Base-by-base conservation (phyloP, 345 rosid species). In the Carallia brachiata region DNA sequence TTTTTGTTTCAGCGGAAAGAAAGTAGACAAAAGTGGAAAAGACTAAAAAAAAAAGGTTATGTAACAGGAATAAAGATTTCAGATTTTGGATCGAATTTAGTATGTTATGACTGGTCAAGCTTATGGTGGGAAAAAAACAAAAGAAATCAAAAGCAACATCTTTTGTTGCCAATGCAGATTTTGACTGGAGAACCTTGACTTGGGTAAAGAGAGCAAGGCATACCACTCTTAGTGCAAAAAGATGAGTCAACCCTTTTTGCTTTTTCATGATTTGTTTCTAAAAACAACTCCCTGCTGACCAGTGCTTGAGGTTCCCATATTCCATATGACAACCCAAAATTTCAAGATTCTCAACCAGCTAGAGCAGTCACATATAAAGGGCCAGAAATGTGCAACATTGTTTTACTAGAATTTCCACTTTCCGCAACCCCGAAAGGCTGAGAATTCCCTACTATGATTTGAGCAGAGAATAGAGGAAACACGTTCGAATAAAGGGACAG, bases 351-450 rank as follows among this genome's bases (percentile, higher is more conserved):
- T 44, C 50, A 44, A 3, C 16, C 50, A 44, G 50, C 50, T 44
- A 44, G 50, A 12, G 50, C 79, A 68, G 62, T 61, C 69, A 73
- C 63, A 64, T 52, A 63, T 59, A 68, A 60, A 27, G 53, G 59
- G 60, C 31, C 39, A 36, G 19, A 64, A 48, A 67, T 36, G 57
- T 53, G 66, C 66, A 52, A 55, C 52, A 59, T 36, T 65, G 52
- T 32, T 62, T 16, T 32, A 13, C 39, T 9, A 37, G 67, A 61
- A 8, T 27, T 23, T 67, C 52, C 55, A 37, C n/a, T 70, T 70
- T 72, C 62, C 27, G 39, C 28, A 78, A 17, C 61, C 75, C 52
- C 61, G 47, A 50, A 66, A 57, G 67, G 67, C 69, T 36, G 69
- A 68, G 23, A 32, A 56, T 55, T 37, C 47, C 5, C 5, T 48